Conservation (phyloP, 2,329 filamentous ascomycete genomes). For the Fusarium pininemorale region DNA sequence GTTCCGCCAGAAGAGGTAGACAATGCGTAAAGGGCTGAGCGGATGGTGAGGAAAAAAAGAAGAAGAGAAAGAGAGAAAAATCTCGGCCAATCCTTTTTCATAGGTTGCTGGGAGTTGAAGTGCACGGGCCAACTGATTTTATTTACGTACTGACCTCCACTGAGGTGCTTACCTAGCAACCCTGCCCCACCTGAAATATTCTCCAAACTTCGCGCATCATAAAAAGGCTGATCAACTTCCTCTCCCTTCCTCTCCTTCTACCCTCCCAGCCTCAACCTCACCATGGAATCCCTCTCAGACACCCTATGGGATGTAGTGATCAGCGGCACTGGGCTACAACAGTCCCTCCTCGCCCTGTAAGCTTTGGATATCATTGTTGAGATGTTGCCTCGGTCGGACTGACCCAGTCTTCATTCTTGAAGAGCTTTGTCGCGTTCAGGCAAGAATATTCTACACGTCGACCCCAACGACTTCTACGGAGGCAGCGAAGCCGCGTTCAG, state of each 20-base stretch:
- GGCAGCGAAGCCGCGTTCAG: slow-evolving; percentile 86
- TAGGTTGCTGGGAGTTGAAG: not conserved
- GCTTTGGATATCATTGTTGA: slow-evolving; percentile 50
- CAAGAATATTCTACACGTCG: slow-evolving; percentile 91
- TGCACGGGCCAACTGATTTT: slow-evolving; percentile 35
- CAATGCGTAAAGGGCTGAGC: slow-evolving; percentile 46
- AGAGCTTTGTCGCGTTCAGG: slow-evolving; percentile 92
- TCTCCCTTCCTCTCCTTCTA: slow-evolving; percentile 11
- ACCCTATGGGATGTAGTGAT: slow-evolving; percentile 83
- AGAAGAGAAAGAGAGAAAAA: slow-evolving; percentile 43
- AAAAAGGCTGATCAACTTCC: slow-evolving; percentile 22
- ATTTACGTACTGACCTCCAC: not conserved
- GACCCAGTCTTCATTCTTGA: slow-evolving; percentile 47
- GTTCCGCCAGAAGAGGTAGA: slow-evolving; percentile 41
- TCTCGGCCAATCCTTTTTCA: slow-evolving; percentile 28
- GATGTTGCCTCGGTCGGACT: slow-evolving; percentile 46
- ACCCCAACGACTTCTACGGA: slow-evolving; percentile 89
- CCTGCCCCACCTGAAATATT: slow-evolving; percentile 37
- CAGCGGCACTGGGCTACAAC: slow-evolving; percentile 78
- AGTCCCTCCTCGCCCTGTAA: slow-evolving; percentile 84
- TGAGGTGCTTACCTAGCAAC: slow-evolving; percentile 4
- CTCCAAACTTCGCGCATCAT: slow-evolving; percentile 29
- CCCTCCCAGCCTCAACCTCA: slow-evolving; percentile 38
- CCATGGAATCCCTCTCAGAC: slow-evolving; percentile 79
- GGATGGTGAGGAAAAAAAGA: slow-evolving; percentile 38